These are phyloP conservation scores for Globisporangium nodosum DNA, from an alignment of 352 stramenopile genomes.

Conservation along the genomic window DNA sequence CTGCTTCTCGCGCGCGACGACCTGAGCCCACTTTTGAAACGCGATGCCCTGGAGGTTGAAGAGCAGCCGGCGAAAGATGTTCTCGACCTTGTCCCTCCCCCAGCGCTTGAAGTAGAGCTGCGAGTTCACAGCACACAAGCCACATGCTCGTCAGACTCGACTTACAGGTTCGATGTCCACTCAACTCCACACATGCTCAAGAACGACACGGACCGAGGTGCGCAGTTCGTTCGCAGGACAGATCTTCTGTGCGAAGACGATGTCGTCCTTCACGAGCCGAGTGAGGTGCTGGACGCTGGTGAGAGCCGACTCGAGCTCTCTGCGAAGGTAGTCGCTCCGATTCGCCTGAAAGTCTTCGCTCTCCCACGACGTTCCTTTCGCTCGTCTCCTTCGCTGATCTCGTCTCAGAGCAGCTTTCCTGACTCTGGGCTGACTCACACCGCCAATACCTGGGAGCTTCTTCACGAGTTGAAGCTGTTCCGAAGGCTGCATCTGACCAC, in stretches of 20 bases:
- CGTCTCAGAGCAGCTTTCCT: not conserved
- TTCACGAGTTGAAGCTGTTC: not conserved
- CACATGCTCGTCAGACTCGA: not conserved
- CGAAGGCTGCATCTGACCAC: not conserved
- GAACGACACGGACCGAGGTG: conserved; percentile 27
- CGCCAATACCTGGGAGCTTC: conserved; percentile 4
- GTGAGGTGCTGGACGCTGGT: conserved; percentile 63
- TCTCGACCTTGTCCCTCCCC: conserved; percentile 70
- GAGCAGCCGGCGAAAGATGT: conserved; percentile 63
- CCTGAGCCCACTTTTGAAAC: conserved; percentile 51
- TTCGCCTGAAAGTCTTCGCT: conserved; percentile 3
- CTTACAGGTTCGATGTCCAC: not conserved
- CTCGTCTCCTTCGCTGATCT: not conserved
- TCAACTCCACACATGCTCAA: not conserved
- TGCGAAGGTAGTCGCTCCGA: conserved; percentile 26
- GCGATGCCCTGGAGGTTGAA: conserved; percentile 63
- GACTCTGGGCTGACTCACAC: not conserved
- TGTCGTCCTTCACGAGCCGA: conserved; percentile 66
- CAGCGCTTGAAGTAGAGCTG: conserved; percentile 78
- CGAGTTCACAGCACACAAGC: not conserved
- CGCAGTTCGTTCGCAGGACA: conserved; percentile 54
- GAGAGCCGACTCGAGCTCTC: conserved; percentile 52
- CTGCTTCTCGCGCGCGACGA: conserved; percentile 52
- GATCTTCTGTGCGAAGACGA: conserved; percentile 62
- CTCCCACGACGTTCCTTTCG: not conserved